These are phyloP conservation scores for Coemansia sp. DNA, from an alignment of 192 early-diverging fungal genomes.

Conservation along the genomic window DNA sequence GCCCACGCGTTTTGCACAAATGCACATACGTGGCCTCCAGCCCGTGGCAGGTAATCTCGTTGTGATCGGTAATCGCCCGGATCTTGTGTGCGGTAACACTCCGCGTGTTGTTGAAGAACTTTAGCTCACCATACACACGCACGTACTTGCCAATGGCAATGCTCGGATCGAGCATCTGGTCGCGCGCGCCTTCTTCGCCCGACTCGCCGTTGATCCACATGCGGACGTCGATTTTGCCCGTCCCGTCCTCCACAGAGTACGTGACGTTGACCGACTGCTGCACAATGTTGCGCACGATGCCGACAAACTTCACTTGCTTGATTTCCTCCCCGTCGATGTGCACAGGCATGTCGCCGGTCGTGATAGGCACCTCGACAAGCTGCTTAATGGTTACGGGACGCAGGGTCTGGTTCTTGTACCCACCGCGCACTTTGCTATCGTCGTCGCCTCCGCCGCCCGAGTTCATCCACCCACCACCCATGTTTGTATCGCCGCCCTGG, in stretches of 20 bases:
- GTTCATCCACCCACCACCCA: constrained; percentile 39
- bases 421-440: constrained; percentile 48
- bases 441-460: constrained; percentile 29
- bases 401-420: constrained; percentile 61
- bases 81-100: constrained; percentile 59
- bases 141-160: constrained; percentile 61
- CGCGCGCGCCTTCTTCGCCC: constrained; percentile 10
- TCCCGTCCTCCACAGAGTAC: constrained; percentile 82
- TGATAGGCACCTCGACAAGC: constrained; percentile 53
- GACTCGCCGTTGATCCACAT: constrained; percentile 55
- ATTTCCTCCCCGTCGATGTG: constrained; percentile 70
- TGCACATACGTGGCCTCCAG: constrained; percentile 69
- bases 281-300: constrained; percentile 60
- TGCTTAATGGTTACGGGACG: constrained; percentile 85
- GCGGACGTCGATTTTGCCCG: constrained; percentile 70
- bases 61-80: constrained; percentile 63
- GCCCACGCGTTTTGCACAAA: constrained; percentile 54
- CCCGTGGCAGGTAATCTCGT: constrained; percentile 79
- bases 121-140: constrained; percentile 69
- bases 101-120: constrained; percentile 60
- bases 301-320: constrained; percentile 73
- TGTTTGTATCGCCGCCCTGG: not conserved
- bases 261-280: constrained; percentile 59
- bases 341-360: constrained; percentile 61
- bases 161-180: constrained; percentile 18